Evolutionary conservation across 345 rosid genomes (phyloP), one percentile per base, ranked within the genome.

Genomic region (Dipteronia sinensis): DNA sequence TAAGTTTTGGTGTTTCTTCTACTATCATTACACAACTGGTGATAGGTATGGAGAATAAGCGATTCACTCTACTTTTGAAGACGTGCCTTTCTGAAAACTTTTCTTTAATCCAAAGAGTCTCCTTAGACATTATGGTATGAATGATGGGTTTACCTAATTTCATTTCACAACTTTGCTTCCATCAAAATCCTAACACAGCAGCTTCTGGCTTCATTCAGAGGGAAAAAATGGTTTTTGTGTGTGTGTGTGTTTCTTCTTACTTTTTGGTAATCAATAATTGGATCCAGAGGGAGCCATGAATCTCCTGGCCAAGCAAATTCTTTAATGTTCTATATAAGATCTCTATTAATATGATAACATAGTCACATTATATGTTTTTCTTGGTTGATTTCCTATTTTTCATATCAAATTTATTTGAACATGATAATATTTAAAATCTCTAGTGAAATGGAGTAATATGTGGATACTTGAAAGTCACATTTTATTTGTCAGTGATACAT

Each of bases 61-160:
- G 9, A 64, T 29, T 80, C 31, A 16, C 42, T 27, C 13, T 25
- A 40, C 0, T 10, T 47, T 64, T 63, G 27, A 31, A 65, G 12
- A 27, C 11, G 19, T 72, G 12, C 17, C 51, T 15, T 44, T 29
- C 56, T n/a, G 8, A 20, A 51, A 56, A 13, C 1, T 22, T 64
- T 65, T 25, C 65, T 31, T 13, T 6, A 64, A 1, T 29, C 25
- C 15, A 6, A 6, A 3, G 3, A 19, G 46, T 27, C 25, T 62
- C 55, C 34, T 62, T 63, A 19, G 69, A 74, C 4, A 20, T 3
- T 69, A 73, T 58, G 53, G 74, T 13, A 53, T 64, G 40, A 68
- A 11, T 74, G 61, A 71, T 71, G 16, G 63, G n/a, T 51, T 73
- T 25, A n/a, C 56, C 25, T 55, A 23, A 69, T 12, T 4, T 75